These are phyloP conservation scores for Botryosphaeria dothidea DNA, from an alignment of 2,329 filamentous ascomycete species.

Conservation along the genomic window DNA sequence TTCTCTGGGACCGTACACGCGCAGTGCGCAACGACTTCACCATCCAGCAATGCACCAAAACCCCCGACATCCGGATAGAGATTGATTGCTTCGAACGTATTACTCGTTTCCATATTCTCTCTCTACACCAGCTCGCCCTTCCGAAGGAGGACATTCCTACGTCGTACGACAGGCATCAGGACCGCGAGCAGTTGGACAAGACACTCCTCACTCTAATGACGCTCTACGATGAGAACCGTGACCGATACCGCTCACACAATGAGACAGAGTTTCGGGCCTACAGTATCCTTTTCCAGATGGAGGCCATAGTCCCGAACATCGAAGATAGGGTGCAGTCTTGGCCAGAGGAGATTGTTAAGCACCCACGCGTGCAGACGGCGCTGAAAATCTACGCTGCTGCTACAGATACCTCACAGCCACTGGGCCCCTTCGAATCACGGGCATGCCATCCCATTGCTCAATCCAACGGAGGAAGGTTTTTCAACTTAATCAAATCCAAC, in stretches of 20 bases:
- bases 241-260: slow-evolving; percentile 51
- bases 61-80: slow-evolving; percentile 57
- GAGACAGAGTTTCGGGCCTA: slow-evolving; percentile 67
- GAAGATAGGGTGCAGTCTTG: slow-evolving; percentile 61
- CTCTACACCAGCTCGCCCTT: slow-evolving; percentile 59
- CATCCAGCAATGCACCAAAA: slow-evolving; percentile 60
- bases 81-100: slow-evolving; percentile 64
- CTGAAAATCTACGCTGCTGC: slow-evolving; percentile 59
- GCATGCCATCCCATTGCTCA: slow-evolving; percentile 56
- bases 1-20: slow-evolving; percentile 66
- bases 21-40: slow-evolving; percentile 67
- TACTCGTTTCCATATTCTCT: slow-evolving; percentile 64
- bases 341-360: slow-evolving; percentile 51
- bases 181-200: slow-evolving; percentile 65
- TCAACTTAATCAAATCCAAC: slow-evolving; percentile 56
- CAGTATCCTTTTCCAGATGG: slow-evolving; percentile 56
- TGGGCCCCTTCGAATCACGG: slow-evolving; percentile 53
- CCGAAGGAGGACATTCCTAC: slow-evolving; percentile 27
- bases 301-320: slow-evolving; percentile 51
- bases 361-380: slow-evolving; percentile 57
- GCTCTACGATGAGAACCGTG: slow-evolving; percentile 59
- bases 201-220: slow-evolving; percentile 63
- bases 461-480: slow-evolving; percentile 60
- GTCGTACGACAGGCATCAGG: slow-evolving; percentile 53
- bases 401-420: slow-evolving; percentile 53